These are phyloP conservation scores for Tetraselmis striata DNA, from an alignment of 139 green algal genomes.

Conservation along the genomic window DNA sequence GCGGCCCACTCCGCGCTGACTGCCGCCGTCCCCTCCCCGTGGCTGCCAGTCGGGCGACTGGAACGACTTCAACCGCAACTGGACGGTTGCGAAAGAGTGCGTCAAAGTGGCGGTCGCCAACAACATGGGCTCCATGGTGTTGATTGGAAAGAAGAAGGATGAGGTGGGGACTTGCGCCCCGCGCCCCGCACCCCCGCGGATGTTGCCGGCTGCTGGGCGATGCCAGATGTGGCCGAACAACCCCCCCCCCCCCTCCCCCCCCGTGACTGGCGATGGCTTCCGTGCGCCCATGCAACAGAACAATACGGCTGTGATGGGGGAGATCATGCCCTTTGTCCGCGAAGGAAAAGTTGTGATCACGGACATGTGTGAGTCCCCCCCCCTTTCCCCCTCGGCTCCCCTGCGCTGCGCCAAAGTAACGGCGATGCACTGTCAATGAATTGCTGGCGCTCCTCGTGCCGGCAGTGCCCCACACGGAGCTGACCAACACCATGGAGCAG, in stretches of 20 bases:
- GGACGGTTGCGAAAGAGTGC: conserved; percentile 21
- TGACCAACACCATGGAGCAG: conserved; percentile 10
- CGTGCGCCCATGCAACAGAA: not conserved
- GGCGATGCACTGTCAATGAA: not conserved
- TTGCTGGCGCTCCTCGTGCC: not conserved
- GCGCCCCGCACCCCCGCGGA: not conserved
- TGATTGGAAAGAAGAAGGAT: not conserved
- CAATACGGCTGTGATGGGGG: not conserved
- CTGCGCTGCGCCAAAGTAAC: not conserved
- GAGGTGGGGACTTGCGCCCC: not conserved
- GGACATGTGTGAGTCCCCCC: not conserved
- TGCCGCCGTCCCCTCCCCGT: not conserved
- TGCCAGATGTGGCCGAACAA: no score
- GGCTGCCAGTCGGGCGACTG: conserved; percentile 19
- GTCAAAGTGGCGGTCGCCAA: not conserved
- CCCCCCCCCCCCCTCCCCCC: no score
- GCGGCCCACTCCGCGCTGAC: not conserved
- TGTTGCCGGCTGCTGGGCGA: not conserved
- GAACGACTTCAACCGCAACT: conserved; percentile 33
- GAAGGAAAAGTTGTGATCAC: not conserved
- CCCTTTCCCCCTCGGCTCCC: no score
- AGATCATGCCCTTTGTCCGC: not conserved
- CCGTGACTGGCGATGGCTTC: not conserved
- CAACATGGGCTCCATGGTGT: not conserved
- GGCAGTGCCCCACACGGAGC: not conserved